Conservation (phyloP, 352 stramenopile species). For the Globisporangium perplexum region DNA sequence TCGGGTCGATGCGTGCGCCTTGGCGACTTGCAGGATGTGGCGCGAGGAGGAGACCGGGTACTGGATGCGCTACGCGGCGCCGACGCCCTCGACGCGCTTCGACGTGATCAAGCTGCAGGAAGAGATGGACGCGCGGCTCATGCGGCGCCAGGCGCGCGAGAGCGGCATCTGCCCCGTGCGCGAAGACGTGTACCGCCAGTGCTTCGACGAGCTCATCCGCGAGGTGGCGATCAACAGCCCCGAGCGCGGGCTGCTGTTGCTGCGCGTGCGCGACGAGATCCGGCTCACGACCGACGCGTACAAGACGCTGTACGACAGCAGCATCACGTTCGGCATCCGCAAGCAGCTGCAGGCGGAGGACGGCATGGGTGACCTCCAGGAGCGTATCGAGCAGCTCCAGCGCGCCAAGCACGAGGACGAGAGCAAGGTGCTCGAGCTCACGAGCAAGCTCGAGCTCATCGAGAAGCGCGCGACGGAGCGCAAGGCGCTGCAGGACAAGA, state of each 20-base stretch:
- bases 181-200: slow-evolving; percentile 92
- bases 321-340: slow-evolving; percentile 90
- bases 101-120: slow-evolving; percentile 92
- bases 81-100: slow-evolving; percentile 87
- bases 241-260: slow-evolving; percentile 87
- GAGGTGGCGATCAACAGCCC: slow-evolving; percentile 90
- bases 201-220: slow-evolving; percentile 92
- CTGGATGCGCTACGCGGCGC: slow-evolving; percentile 91
- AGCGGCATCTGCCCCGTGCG: slow-evolving; percentile 91
- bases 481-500: slow-evolving; percentile 90
- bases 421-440: slow-evolving; percentile 83
- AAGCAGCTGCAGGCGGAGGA: slow-evolving; percentile 93
- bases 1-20: not conserved
- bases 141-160: slow-evolving; percentile 88
- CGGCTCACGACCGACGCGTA: slow-evolving; percentile 93
- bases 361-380: slow-evolving; percentile 85
- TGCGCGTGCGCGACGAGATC: slow-evolving; percentile 92
- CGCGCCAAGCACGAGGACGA: slow-evolving; percentile 67
- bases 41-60: slow-evolving; percentile 68
- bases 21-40: slow-evolving; percentile 52
- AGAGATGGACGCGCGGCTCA: slow-evolving; percentile 85
- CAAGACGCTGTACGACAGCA: slow-evolving; percentile 94
- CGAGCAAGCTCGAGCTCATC: slow-evolving; percentile 91
- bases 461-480: slow-evolving; percentile 88
- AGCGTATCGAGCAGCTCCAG: slow-evolving; percentile 42